Conservation (phyloP, 78 protist species). For the Mastigamoeba balamuthi region DNA sequence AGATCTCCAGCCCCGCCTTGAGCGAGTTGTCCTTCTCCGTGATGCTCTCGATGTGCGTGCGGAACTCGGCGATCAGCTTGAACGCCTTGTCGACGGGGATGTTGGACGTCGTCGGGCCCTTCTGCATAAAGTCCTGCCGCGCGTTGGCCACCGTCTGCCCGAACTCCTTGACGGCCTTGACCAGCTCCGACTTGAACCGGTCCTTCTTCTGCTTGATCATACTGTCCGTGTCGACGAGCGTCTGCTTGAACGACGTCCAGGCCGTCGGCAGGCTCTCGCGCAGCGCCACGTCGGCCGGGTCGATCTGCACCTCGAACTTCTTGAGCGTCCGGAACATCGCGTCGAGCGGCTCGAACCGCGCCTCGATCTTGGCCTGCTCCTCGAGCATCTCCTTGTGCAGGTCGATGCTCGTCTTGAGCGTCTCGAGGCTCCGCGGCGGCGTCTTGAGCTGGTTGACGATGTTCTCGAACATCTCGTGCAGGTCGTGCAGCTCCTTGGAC, state of each 20-base stretch:
- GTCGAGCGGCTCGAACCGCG: conserved; percentile 50
- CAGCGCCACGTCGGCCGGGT: conserved; percentile 6
- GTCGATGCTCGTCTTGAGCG: conserved; percentile 15
- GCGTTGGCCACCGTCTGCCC: not conserved
- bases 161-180: conserved; percentile 3
- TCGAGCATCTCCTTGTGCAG: not conserved
- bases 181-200: conserved; percentile 27
- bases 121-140: conserved; percentile 3
- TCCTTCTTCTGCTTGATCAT: conserved; percentile 7
- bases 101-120: conserved; percentile 21
- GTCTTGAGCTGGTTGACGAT: not conserved
- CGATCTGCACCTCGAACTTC: conserved; percentile 10
- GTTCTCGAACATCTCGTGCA: conserved; percentile 10
- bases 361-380: not conserved
- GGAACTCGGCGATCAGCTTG: not conserved
- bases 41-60: not conserved
- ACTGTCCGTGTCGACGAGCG: not conserved
- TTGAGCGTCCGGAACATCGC: conserved; percentile 21
- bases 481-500: not conserved
- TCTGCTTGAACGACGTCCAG: not conserved
- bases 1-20: conserved; percentile 37
- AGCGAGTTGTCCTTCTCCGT: conserved; percentile 7
- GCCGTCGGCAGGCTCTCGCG: conserved; percentile 5
- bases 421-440: conserved; percentile 33
- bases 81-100: conserved; percentile 3